phyloP scores from a whole-genome alignment of 1,284 basidiomycete species.

The Rhodotorula sp. region DNA sequence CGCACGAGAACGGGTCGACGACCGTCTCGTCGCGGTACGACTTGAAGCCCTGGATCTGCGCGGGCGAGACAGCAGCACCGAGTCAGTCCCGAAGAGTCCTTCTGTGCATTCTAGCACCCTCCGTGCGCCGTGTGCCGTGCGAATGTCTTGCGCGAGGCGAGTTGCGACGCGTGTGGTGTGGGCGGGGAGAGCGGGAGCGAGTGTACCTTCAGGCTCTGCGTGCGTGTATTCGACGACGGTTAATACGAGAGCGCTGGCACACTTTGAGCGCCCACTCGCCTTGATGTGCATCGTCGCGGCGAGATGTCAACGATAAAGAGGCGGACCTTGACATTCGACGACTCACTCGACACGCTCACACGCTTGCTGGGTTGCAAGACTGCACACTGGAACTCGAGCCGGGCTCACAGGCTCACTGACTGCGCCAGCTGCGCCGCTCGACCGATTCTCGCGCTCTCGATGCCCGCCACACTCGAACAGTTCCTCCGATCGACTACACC shows the following conservation, averaged over 20 bases:
- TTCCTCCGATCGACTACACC: too few species aligned
- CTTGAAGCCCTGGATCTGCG: slow-evolving; percentile 91
- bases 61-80: neutral
- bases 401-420: too few species aligned
- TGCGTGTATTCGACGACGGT: too few species aligned
- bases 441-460: too few species aligned
- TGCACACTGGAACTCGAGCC: too few species aligned
- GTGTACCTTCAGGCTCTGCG: slow-evolving; percentile 30
- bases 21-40: slow-evolving; percentile 70
- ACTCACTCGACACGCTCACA: too few species aligned
- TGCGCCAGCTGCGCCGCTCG: too few species aligned
- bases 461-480: too few species aligned
- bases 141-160: neutral
- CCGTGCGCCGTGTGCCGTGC: neutral
- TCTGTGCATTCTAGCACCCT: neutral
- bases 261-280: neutral
- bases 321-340: too few species aligned
- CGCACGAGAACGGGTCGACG: slow-evolving; percentile 55
- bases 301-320: too few species aligned
- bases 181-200: neutral
- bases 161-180: neutral
- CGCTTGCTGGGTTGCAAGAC: too few species aligned
- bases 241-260: neutral
- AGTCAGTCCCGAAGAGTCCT: neutral
- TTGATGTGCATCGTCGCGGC: slow-evolving; percentile 10